Evolutionary conservation across 371 early-diverging fungal genomes (phyloP), one percentile per base, ranked within the genome.

Genomic region (Chytridiales sp.): DNA sequence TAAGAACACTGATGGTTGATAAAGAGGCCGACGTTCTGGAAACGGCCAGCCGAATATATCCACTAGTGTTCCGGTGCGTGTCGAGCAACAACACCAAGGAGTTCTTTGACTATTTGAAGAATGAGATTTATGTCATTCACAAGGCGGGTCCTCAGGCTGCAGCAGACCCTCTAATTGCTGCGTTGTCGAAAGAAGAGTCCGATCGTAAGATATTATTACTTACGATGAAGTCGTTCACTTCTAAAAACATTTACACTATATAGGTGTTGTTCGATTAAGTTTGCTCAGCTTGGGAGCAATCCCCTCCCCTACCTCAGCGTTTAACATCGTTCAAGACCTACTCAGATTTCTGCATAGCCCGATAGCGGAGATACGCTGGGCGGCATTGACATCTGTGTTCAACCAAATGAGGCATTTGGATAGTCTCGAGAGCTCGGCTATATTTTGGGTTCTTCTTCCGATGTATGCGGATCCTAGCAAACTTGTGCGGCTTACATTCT

Each of bases 401-500:
- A 43, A 43, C 22, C 66, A 72, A 64, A 34, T 71, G 21, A 54
- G 51, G 1, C 49, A 64, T 47, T 47, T 78, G 47, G 69, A 71
- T 38, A 40, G 47, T 9, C 35, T 68, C 5, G 70, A 72, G 24
- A 47, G 36, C 17, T 32, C 59, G 4, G 48, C 67, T 2, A 59
- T 70, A 39, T 24, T 68, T 17, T 79, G 80, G 80, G 61, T 73
- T 5, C 35, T 79, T 8, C 47, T 79, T 22, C 77, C 80, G 8
- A 64, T 77, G 6, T 77, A 72, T 41, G 76, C 74, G 3, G 80
- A 79, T 53, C 68, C 74, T 13, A 67, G 59, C 47, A 41, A 59
- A 15, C 36, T 53, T 13, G 65, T 76, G n/a, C 68, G 77, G 34
- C 47, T 72, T 3, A 57, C 59, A 1, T 79, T 74, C 48, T 65